Evolutionary conservation across 1,284 basidiomycete species (phyloP), one percentile per base, ranked within the genome.

Genomic region (Macrocystidia cucumis): DNA sequence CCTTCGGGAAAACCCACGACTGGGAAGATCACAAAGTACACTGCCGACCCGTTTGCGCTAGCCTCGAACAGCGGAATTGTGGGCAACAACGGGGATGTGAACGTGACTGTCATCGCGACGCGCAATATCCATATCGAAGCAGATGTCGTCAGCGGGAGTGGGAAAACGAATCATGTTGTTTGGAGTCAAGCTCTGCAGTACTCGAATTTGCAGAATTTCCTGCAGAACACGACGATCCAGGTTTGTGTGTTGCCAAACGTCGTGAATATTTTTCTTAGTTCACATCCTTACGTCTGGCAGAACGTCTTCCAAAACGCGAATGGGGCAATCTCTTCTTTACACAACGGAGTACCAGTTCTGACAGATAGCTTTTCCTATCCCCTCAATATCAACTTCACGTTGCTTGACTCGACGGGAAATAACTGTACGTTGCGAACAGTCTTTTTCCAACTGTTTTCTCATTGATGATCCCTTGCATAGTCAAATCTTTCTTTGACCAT

Each of bases 361-460:
- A 44, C 57, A 4, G 84, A 87, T 48, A 46, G 57, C 1, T 84
- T 82, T 55, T 68, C 68, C 2, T 85, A 75, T 47, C 83, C 83
- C 0, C 47, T 86, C 18, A 65, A 63, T 45, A 71, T 84, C 60
- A 74, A 83, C 46, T 54, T 78, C 21, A 68, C 69, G 1, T 51
- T 61, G 28, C 44, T 74, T 19, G 60, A 62, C 5, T 48, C 62
- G 1, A 61, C 62, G 20, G 67, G 67, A 5, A 59, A 59, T 12
- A 63, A 57, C 34, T 77, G 82, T 82, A 54, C 41, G 73, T 57
- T 1, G 27, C 32, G 4, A 21, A n/a, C 9, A n/a, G n/a, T 17
- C 29, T 14, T 33, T 25, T 17, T 14, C 14, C 14, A 13, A 18
- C 21, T 26, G 20, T 40, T 23, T 29, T 8, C 13, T 34, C 9